phyloP scores from a whole-genome alignment of 2,329 filamentous ascomycete species.

The Hypoxylon sp. region DNA sequence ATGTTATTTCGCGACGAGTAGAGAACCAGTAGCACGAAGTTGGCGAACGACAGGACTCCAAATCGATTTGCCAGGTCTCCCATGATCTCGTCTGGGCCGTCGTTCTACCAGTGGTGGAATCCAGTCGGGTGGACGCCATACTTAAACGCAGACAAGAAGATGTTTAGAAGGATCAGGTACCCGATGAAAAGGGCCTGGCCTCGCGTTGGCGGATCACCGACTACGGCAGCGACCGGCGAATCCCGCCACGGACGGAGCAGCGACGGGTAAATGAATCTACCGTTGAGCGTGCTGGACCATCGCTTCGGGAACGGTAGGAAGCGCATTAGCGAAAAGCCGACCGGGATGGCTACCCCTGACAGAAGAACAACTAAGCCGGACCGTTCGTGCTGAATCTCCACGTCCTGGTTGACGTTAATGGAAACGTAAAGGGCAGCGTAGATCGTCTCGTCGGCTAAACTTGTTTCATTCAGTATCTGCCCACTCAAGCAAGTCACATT shows the following conservation, averaged over 20 bases:
- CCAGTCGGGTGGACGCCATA: conserved; percentile 17
- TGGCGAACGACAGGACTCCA: conserved; percentile 50
- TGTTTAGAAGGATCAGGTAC: conserved; percentile 78
- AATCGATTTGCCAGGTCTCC: conserved; percentile 49
- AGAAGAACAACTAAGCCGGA: not conserved
- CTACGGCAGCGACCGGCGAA: conserved; percentile 50
- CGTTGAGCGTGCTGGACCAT: not conserved
- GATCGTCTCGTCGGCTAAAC: not conserved
- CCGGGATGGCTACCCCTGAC: not conserved
- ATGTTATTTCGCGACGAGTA: conserved; percentile 55
- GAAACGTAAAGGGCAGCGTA: conserved; percentile 37
- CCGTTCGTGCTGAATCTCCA: conserved; percentile 48
- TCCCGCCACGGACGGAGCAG: not conserved
- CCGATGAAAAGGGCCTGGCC: conserved; percentile 69
- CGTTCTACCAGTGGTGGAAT: conserved; percentile 8
- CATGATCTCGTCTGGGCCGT: conserved; percentile 44
- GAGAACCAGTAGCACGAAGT: conserved; percentile 51
- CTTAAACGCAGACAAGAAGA: conserved; percentile 20
- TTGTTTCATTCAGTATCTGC: conserved; percentile 2
- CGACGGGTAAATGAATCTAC: not conserved
- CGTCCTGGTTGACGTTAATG: conserved; percentile 38
- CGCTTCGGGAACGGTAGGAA: not conserved
- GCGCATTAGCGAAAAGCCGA: not conserved
- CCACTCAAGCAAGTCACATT: conserved; percentile 14
- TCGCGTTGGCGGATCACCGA: conserved; percentile 50